Percentiles rank a stretch among this genome's conserved stretches.
These are phyloP conservation scores for Pestalotiopsis sp. DNA, from an alignment of 2,329 filamentous ascomycete genomes.

Conservation along the genomic window DNA sequence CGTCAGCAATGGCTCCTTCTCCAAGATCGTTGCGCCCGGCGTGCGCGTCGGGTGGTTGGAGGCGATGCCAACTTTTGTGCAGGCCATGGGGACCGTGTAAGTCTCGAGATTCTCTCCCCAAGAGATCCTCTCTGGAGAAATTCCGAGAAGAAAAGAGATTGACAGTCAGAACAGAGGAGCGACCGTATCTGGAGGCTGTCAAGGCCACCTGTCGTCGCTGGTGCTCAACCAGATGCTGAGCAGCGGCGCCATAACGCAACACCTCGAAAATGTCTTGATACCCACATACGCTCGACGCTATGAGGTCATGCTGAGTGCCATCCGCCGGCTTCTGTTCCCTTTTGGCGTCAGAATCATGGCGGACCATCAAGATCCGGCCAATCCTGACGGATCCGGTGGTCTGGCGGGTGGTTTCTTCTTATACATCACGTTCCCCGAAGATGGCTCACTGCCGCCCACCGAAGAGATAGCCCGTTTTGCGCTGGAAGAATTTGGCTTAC, in stretches of 20 bases:
- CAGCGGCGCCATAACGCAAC: background rate
- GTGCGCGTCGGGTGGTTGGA: slow-evolving; percentile 61
- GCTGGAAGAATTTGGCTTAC: slow-evolving; percentile 23
- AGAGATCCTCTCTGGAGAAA: background rate
- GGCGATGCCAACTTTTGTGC: slow-evolving; percentile 51
- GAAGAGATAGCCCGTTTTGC: slow-evolving; percentile 18
- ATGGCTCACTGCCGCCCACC: slow-evolving; percentile 33
- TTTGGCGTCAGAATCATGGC: background rate
- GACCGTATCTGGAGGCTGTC: slow-evolving; percentile 58
- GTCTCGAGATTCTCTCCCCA: background rate
- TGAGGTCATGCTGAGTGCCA: background rate
- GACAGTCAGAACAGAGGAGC: slow-evolving; percentile 30
- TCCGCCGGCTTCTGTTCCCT: background rate
- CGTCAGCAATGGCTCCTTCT: slow-evolving; percentile 67
- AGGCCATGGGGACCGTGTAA: slow-evolving; percentile 31
- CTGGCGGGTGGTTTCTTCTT: background rate
- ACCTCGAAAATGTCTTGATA: background rate
- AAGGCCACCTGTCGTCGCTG: slow-evolving; percentile 56
- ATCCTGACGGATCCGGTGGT: background rate
- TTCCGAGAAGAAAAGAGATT: background rate
- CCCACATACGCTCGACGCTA: background rate
- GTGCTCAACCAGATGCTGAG: background rate
- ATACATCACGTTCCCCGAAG: background rate
- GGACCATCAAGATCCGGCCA: background rate
- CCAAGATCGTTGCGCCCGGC: slow-evolving; percentile 65